Percentiles rank a stretch among this genome's conserved stretches.
Conservation (phyloP, 2,329 filamentous ascomycete species). For the Monilinia vaccinii-corymbosi region DNA sequence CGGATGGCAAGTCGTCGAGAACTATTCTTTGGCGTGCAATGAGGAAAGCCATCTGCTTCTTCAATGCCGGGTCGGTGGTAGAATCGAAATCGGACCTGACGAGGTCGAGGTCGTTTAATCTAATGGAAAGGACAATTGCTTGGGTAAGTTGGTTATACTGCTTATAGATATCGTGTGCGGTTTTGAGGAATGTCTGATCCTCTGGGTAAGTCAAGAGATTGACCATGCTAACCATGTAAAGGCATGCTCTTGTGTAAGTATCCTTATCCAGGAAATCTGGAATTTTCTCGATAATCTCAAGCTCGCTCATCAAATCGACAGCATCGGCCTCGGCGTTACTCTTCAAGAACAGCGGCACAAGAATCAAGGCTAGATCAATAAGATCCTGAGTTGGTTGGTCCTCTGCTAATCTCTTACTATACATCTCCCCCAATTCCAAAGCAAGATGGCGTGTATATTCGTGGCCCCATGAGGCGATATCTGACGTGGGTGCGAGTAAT, state of each 20-base stretch:
- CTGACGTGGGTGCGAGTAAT: conserved; percentile 77
- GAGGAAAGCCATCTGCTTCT: conserved; percentile 90
- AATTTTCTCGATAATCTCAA: conserved; percentile 93
- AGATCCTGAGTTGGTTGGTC: conserved; percentile 80
- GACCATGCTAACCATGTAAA: conserved; percentile 99
- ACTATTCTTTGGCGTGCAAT: conserved; percentile 86
- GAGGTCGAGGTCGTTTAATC: conserved; percentile 76
- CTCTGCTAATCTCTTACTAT: conserved; percentile 74
- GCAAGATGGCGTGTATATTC: conserved; percentile 96
- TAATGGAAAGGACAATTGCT: conserved; percentile 88
- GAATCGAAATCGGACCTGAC: conserved; percentile 76
- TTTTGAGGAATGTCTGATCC: conserved; percentile 89
- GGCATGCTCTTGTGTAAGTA: conserved; percentile 83
- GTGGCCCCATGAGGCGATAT: conserved; percentile 95
- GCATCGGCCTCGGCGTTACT: conserved; percentile 98
- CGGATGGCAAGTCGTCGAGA: conserved; percentile 58
- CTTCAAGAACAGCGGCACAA: conserved; percentile 91
- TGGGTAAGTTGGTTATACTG: conserved; percentile 88
- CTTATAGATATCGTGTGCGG: conserved; percentile 88
- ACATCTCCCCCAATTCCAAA: conserved; percentile 91
- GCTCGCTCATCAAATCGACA: conserved; percentile 90
- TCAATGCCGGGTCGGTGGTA: conserved; percentile 70
- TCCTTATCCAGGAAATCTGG: conserved; percentile 85
- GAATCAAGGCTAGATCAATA: conserved; percentile 69
- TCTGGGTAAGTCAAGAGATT: conserved; percentile 95